Conservation (phyloP, 768 basidiomycete genomes). For the Cystoderma amianthinum region DNA sequence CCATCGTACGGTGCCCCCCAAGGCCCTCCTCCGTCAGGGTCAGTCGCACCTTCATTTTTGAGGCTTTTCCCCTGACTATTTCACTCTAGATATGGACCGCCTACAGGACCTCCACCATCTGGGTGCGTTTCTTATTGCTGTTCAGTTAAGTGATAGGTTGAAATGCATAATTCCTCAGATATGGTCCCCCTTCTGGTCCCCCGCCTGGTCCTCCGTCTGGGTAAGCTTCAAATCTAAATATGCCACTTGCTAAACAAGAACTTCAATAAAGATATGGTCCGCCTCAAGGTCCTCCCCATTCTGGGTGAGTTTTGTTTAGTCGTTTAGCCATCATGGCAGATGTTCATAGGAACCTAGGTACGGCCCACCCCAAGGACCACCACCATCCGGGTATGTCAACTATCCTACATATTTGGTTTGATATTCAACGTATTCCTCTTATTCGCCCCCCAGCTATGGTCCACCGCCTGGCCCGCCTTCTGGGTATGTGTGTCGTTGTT, state of each 20-base stretch:
- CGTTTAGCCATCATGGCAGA: background rate
- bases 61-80: background rate
- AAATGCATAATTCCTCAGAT: too few relatives aligned
- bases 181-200: slow-evolving; percentile 1
- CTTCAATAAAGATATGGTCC: too few relatives aligned
- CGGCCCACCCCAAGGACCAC: slow-evolving; percentile 3
- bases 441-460: background rate
- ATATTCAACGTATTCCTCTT: too few relatives aligned
- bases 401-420: background rate
- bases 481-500: too few relatives aligned
- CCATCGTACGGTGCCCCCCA: slow-evolving; percentile 18
- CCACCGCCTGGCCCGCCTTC: slow-evolving; percentile 9
- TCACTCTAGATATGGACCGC: background rate
- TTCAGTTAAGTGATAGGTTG: background rate
- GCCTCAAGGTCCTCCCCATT: slow-evolving; percentile 13
- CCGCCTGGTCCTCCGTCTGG: slow-evolving; percentile 10
- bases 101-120: slow-evolving; percentile 7
- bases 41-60: slow-evolving; percentile 1
- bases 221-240: too few relatives aligned
- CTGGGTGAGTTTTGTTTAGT: slow-evolving; percentile 8
- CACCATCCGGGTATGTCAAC: slow-evolving; percentile 8
- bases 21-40: slow-evolving; percentile 13
- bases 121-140: slow-evolving; percentile 6
- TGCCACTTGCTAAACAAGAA: too few relatives aligned
- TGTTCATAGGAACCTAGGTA: background rate